Conservation (phyloP, 176 grass and related monocot species). For the Bromus sterilis region DNA sequence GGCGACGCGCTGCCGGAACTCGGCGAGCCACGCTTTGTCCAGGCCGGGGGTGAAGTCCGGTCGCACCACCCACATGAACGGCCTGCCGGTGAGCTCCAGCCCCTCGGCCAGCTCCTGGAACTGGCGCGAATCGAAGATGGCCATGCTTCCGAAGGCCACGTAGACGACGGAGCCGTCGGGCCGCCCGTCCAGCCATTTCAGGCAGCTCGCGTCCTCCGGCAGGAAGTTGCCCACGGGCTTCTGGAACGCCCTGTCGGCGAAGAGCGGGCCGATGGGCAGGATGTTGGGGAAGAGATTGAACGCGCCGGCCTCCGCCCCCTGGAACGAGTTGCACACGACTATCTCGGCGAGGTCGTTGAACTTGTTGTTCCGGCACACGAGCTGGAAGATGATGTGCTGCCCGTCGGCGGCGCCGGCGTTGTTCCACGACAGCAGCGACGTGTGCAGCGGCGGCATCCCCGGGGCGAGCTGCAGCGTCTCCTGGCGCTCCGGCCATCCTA, state of each 20-base stretch:
- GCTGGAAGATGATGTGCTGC: constrained; percentile 35
- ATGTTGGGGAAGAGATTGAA: constrained; percentile 32
- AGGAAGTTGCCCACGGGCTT: constrained; percentile 33
- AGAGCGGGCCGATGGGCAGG: constrained; percentile 48
- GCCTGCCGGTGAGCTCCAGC: constrained; percentile 23
- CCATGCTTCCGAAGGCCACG: constrained; percentile 59
- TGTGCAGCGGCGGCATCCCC: constrained; percentile 34
- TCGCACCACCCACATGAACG: constrained; percentile 51
- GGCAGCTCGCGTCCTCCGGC: constrained; percentile 36
- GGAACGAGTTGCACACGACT: constrained; percentile 56
- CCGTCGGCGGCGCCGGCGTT: not conserved
- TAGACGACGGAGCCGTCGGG: constrained; percentile 43
- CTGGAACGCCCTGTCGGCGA: not conserved
- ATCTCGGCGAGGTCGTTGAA: constrained; percentile 22
- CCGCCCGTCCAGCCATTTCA: constrained; percentile 49
- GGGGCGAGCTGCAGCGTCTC: constrained; percentile 13
- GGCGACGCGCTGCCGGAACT: constrained; percentile 19
- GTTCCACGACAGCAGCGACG: constrained; percentile 35
- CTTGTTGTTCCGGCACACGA: constrained; percentile 28
- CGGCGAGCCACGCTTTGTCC: constrained; percentile 24
- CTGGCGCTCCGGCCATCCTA: constrained; percentile 31
- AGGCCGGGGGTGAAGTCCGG: constrained; percentile 27
- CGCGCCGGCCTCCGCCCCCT: constrained; percentile 32
- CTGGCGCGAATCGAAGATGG: constrained; percentile 38
- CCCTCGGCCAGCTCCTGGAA: constrained; percentile 51